Percentiles rank a stretch among this genome's conserved stretches.
Evolutionary conservation across 2,329 filamentous ascomycete species (phyloP).

Genomic region (Epicoccum sorghinum): DNA sequence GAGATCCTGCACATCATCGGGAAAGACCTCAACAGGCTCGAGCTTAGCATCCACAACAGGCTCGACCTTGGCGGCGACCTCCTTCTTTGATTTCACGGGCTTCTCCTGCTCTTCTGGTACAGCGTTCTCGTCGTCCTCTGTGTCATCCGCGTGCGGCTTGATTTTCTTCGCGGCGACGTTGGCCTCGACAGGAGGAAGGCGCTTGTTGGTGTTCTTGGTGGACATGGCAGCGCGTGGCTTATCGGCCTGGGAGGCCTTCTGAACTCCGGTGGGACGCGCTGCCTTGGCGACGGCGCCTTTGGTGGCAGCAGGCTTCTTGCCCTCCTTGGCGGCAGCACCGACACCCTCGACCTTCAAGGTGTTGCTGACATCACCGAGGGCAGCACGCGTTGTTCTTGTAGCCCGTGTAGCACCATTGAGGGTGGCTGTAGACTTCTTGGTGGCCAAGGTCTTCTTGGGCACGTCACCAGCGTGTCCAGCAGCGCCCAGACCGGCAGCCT

Average conservation of each 20-base stretch:
- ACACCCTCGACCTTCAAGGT: slow-evolving; percentile 73
- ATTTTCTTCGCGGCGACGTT: slow-evolving; percentile 69
- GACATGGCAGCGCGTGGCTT: background rate
- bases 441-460: slow-evolving; percentile 55
- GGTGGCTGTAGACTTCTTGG: slow-evolving; percentile 52
- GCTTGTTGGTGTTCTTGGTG: slow-evolving; percentile 6
- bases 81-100: slow-evolving; percentile 51
- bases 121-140: slow-evolving; percentile 16
- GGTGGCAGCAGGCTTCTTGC: slow-evolving; percentile 72
- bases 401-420: slow-evolving; percentile 49
- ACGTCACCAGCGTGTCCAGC: slow-evolving; percentile 62
- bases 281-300: slow-evolving; percentile 71
- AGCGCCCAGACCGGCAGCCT: slow-evolving; percentile 69
- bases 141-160: slow-evolving; percentile 56
- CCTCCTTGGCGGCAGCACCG: slow-evolving; percentile 52
- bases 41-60: slow-evolving; percentile 27
- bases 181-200: slow-evolving; percentile 71
- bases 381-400: slow-evolving; percentile 73
- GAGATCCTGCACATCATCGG: slow-evolving; percentile 61
- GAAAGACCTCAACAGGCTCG: slow-evolving; percentile 28
- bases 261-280: slow-evolving; percentile 77
- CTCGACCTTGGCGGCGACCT: slow-evolving; percentile 60
- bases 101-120: slow-evolving; percentile 60
- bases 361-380: slow-evolving; percentile 94
- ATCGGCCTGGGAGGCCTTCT: slow-evolving; percentile 68